Evolutionary conservation across 179 eudicot genomes (phyloP), one percentile per base, ranked within the genome.

Genomic region (Silene coronaria): DNA sequence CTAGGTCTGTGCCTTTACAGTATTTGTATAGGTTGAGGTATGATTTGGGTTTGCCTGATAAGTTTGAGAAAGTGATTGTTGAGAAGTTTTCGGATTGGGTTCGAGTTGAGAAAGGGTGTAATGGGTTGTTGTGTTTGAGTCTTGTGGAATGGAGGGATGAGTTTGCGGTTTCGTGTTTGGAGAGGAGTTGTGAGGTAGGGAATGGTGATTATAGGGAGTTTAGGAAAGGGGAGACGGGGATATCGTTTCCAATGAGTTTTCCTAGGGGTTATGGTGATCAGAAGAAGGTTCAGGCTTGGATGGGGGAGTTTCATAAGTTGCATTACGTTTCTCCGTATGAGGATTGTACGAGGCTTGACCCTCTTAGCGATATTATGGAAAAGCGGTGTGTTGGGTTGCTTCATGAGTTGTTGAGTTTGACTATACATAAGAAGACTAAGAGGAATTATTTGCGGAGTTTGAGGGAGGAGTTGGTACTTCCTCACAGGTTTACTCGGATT

Each of bases 241-340:
- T 95, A 81, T 80, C 85, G 0, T 95, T 92, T 30, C 85, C 91
- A 0, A 84, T 89, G 93, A 89, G 87, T 77, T 95, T 92, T 77
- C 97, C 98, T 0, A 86, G 90, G 60, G 93, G 98, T 46, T 94
- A 94, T 77, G 98, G 96, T 27, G 87, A 79, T 23, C 96, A 90
- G 36, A 92, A 84, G 73, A 92, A 91, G 85, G 97, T 95, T 63
- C 88, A 79, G 75, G 87, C 87, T 32, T 95, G 99, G 97, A 95
- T 95, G 97, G 95, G 86, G 34, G 99, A 92, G 84, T 95, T 95
- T 82, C 97, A 95, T 48, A 95, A 91, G 82, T 75, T 92, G 80
- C 97, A 97, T 0, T 95, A 90, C 60, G 83, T 95, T 72, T 92
- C 97, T 0, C 97, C 98, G 0, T 90, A 94, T 67, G 95, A 92